These are phyloP conservation scores for Leccinum subtestaceum DNA, from an alignment of 768 basidiomycete species.

Conservation along the genomic window DNA sequence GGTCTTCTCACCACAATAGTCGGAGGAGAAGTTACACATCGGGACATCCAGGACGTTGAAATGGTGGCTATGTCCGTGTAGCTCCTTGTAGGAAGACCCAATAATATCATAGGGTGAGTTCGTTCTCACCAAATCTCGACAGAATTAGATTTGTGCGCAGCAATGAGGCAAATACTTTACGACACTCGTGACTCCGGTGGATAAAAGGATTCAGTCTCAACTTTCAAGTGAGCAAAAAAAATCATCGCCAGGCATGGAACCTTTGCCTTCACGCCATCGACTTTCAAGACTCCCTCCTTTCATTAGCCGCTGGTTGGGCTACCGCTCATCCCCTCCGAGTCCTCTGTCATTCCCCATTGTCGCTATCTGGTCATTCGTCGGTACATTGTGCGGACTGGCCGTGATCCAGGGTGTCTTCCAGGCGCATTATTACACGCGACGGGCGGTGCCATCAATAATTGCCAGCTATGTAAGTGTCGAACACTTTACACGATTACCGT, in stretches of 20 bases:
- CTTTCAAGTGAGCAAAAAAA: background rate
- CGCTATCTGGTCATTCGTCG: constrained; percentile 47
- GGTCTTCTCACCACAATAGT: background rate
- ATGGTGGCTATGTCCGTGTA: too few relatives aligned
- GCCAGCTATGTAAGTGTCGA: constrained; percentile 17
- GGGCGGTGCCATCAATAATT: constrained; percentile 32
- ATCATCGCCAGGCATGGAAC: background rate
- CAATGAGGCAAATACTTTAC: too few relatives aligned
- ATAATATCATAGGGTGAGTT: too few relatives aligned
- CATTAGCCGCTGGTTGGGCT: constrained; percentile 14
- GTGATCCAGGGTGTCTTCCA: constrained; percentile 51
- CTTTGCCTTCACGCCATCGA: background rate
- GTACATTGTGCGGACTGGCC: constrained; percentile 48
- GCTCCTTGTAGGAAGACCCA: too few relatives aligned
- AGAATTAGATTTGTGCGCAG: too few relatives aligned
- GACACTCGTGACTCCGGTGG: too few relatives aligned
- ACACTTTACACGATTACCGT: background rate
- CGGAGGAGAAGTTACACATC: background rate
- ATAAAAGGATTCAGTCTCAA: background rate
- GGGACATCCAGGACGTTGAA: background rate
- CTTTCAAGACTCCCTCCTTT: constrained; percentile 1
- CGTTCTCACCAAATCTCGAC: too few relatives aligned
- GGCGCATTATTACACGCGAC: constrained; percentile 44
- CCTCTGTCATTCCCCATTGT: constrained; percentile 1
- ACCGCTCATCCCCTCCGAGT: constrained; percentile 10